Evolutionary conservation across 2,329 filamentous ascomycete genomes (phyloP).

Genomic region (Cladobotryum mycophilum): DNA sequence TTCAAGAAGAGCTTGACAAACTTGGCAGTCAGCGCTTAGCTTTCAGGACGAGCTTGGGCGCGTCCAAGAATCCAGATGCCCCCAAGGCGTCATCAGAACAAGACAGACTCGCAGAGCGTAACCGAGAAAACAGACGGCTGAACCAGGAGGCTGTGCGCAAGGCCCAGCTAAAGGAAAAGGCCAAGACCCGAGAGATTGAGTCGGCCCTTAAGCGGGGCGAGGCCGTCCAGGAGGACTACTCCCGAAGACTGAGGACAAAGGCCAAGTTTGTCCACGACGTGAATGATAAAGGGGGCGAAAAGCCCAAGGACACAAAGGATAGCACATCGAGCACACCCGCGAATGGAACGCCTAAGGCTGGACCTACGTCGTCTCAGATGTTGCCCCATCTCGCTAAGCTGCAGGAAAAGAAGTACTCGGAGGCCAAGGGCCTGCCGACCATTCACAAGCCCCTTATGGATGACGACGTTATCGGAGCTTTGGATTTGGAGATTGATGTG

Average conservation of each 20-base stretch:
- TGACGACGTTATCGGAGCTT: constrained; percentile 82
- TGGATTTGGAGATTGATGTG: constrained; percentile 90
- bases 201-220: constrained; percentile 59
- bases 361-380: constrained; percentile 36
- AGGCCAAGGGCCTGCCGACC: constrained; percentile 56
- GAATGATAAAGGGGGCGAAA: constrained; percentile 40
- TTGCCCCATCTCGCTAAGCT: constrained; percentile 49
- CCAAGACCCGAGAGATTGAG: constrained; percentile 53
- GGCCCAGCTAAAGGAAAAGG: constrained; percentile 77
- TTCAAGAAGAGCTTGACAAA: constrained; percentile 56
- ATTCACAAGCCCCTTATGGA: constrained; percentile 79
- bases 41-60: constrained; percentile 59
- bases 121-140: constrained; percentile 73
- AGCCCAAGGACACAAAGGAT: constrained; percentile 42
- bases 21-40: constrained; percentile 65
- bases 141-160: constrained; percentile 89
- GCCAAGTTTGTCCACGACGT: constrained; percentile 64
- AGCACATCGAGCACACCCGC: constrained; percentile 47
- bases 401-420: constrained; percentile 45
- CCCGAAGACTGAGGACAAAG: constrained; percentile 57
- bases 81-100: constrained; percentile 57
- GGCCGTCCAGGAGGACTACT: constrained; percentile 50
- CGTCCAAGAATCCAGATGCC: constrained; percentile 45
- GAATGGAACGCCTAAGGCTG: constrained; percentile 45
- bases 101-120: constrained; percentile 76